Evolutionary conservation across 2,329 filamentous ascomycete species (phyloP).

Genomic region (Cladophialophora psammophila): DNA sequence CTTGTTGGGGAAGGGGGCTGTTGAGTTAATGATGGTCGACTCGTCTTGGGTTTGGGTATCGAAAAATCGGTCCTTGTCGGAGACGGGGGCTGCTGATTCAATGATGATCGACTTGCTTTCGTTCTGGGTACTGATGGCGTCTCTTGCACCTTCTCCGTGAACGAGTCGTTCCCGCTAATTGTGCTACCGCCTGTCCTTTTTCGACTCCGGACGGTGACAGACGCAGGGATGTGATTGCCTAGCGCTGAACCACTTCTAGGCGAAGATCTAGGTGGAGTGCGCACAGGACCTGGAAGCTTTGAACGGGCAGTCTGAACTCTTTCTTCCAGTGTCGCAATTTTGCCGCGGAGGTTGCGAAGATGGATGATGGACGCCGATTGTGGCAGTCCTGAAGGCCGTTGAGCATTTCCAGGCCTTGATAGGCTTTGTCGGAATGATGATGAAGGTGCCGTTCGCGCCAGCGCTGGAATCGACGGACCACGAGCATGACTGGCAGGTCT

Average conservation of each 20-base stretch:
- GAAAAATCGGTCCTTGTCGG: slow-evolving; percentile 30
- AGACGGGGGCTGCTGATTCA: slow-evolving; percentile 62
- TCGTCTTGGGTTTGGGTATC: slow-evolving; percentile 47
- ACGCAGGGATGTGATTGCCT: slow-evolving; percentile 60
- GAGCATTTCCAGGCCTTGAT: slow-evolving; percentile 37
- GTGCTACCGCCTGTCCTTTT: slow-evolving; percentile 69
- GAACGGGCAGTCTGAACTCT: slow-evolving; percentile 90
- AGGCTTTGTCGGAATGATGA: slow-evolving; percentile 49
- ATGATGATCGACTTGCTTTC: slow-evolving; percentile 65
- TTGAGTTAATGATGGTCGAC: slow-evolving; percentile 65
- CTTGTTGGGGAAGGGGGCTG: slow-evolving; percentile 58
- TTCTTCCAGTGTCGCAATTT: slow-evolving; percentile 96
- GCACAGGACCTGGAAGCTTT: slow-evolving; percentile 82
- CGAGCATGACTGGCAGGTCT: slow-evolving; percentile 58
- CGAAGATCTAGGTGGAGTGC: slow-evolving; percentile 80
- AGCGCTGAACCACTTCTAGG: slow-evolving; percentile 67
- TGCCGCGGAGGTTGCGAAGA: slow-evolving; percentile 89
- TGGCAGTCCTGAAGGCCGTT: slow-evolving; percentile 53
- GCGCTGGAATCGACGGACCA: slow-evolving; percentile 65
- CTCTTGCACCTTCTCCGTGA: slow-evolving; percentile 40
- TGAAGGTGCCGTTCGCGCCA: slow-evolving; percentile 56
- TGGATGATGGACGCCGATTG: slow-evolving; percentile 81
- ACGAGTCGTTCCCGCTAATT: slow-evolving; percentile 49
- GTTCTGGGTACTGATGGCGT: slow-evolving; percentile 37
- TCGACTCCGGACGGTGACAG: slow-evolving; percentile 69